These are phyloP conservation scores for Kandelia obovata DNA, from an alignment of 345 rosid species.

Conservation along the genomic window DNA sequence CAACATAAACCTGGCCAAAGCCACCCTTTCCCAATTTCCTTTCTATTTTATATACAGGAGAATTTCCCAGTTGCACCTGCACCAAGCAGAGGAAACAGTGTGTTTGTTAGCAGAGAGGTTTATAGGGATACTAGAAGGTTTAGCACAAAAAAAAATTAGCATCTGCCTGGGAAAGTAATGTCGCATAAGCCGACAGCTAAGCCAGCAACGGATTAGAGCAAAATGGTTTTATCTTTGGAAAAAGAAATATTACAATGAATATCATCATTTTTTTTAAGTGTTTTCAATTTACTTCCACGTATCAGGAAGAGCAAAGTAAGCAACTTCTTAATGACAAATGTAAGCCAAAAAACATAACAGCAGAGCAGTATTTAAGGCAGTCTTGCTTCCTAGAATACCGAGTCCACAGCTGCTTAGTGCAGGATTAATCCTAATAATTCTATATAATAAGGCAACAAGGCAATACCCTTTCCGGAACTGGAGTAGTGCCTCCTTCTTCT, in stretches of 20 bases:
- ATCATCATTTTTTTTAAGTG: neutral
- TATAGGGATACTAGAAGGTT: neutral
- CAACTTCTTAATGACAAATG: neutral
- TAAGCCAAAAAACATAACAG: neutral
- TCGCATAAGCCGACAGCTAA: neutral
- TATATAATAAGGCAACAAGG: constrained; percentile 13
- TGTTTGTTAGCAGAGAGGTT: neutral
- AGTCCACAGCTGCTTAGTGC: neutral
- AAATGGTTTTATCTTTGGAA: neutral
- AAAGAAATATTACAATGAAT: neutral
- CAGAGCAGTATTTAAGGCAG: neutral
- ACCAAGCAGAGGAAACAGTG: constrained; percentile 5
- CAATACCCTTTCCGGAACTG: constrained; percentile 86
- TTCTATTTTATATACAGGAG: constrained; percentile 30
- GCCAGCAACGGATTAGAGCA: neutral
- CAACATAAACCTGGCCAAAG: constrained; percentile 35
- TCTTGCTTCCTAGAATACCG: neutral
- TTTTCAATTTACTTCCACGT: neutral
- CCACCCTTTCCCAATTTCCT: constrained; percentile 38
- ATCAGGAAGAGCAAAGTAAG: neutral
- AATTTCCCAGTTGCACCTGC: constrained; percentile 27
- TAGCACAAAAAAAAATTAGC: neutral
- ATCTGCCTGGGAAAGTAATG: neutral
- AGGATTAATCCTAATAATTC: constrained; percentile 5
- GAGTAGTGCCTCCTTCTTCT: constrained; percentile 73